Evolutionary conservation across 2,329 filamentous ascomycete species (phyloP).

Genomic region (Cladophialophora carrionii): DNA sequence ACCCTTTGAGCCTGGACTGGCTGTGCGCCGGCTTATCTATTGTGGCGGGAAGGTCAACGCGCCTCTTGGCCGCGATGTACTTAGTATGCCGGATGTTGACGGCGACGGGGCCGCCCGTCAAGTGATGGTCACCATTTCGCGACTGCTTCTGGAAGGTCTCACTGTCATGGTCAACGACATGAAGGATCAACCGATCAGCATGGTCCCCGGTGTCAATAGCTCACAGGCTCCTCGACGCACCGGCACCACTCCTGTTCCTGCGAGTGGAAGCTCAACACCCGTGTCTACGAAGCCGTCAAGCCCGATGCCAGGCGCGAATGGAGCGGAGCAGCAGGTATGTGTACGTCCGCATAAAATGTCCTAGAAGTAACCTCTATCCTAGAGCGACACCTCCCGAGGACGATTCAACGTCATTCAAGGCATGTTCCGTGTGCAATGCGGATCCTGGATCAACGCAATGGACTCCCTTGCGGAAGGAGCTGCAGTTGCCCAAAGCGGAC

Average conservation of each 20-base stretch:
- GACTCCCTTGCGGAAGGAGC: conserved; percentile 82
- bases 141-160: conserved; percentile 5
- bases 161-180: conserved; percentile 19
- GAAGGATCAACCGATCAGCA: conserved; percentile 31
- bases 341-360: neutral
- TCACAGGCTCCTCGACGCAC: conserved; percentile 17
- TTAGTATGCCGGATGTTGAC: conserved; percentile 20
- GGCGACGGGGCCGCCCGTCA: conserved; percentile 17
- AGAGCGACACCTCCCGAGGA: conserved; percentile 33
- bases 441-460: conserved; percentile 85
- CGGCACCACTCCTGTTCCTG: conserved; percentile 14
- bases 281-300: conserved; percentile 20
- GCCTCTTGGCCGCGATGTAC: conserved; percentile 6
- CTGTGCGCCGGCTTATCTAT: conserved; percentile 27
- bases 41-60: conserved; percentile 9
- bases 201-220: conserved; percentile 27
- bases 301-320: conserved; percentile 15
- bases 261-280: conserved; percentile 19
- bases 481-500: conserved; percentile 72
- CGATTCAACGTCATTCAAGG: conserved; percentile 34
- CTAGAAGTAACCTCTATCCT: conserved; percentile 3
- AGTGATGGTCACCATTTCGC: conserved; percentile 22
- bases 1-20: conserved; percentile 10
- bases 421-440: conserved; percentile 67
- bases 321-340: conserved; percentile 22